Conservation (phyloP, 108 stramenopile genomes). For the Hondaea fermentalgiana region DNA sequence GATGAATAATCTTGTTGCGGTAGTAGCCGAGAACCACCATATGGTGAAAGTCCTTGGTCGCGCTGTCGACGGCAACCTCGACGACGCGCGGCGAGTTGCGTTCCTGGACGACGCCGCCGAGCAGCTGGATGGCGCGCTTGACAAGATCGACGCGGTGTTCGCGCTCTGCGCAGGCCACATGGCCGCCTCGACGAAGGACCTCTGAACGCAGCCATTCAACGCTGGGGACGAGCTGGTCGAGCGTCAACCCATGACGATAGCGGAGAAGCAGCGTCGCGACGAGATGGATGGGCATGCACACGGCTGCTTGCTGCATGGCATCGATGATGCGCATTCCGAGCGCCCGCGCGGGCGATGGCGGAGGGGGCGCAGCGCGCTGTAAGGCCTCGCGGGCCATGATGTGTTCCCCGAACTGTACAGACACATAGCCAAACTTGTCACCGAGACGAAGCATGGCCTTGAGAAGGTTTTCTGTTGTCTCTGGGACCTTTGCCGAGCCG, state of each 20-base stretch:
- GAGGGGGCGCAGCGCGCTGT: background rate
- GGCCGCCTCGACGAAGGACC: background rate
- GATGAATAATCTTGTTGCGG: background rate
- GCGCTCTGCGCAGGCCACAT: background rate
- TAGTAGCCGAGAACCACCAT: slow-evolving; percentile 6
- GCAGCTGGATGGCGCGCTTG: background rate
- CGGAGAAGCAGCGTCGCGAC: background rate
- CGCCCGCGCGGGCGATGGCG: background rate
- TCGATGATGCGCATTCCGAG: background rate
- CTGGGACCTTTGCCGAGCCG: background rate
- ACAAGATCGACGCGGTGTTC: background rate
- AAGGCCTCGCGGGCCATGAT: background rate
- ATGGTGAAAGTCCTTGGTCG: background rate
- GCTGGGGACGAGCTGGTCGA: background rate
- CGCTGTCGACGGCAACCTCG: background rate
- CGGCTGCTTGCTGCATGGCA: background rate
- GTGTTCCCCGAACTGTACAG: background rate
- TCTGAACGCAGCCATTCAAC: slow-evolving; percentile 2
- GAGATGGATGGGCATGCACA: slow-evolving; percentile 10
- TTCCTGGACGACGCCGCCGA: background rate
- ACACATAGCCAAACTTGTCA: background rate
- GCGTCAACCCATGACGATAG: background rate
- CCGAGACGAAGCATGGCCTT: background rate
- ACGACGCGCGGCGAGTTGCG: slow-evolving; percentile 5
- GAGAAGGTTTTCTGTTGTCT: background rate